These are phyloP conservation scores for Anisogramma anomala DNA, from an alignment of 2,329 filamentous ascomycete species.

Conservation along the genomic window DNA sequence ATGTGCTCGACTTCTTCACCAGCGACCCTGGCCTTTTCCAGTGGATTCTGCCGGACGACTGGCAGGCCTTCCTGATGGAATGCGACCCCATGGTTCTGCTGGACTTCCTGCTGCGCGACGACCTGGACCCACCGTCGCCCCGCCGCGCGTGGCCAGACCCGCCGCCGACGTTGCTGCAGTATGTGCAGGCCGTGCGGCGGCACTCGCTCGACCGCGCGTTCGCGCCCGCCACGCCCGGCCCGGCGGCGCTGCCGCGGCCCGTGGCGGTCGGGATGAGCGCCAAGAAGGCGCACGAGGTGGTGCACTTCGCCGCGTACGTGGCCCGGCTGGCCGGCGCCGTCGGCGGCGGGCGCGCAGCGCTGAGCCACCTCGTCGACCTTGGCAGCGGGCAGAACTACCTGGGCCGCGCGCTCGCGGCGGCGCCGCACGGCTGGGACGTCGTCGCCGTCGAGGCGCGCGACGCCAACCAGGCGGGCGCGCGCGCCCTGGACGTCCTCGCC, in stretches of 20 bases:
- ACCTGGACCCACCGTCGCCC: slow-evolving; percentile 37
- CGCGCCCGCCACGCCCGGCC: slow-evolving; percentile 29
- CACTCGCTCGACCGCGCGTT: slow-evolving; percentile 58
- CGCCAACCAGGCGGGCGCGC: slow-evolving; percentile 77
- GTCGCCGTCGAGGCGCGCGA: slow-evolving; percentile 83
- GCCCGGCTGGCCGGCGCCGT: slow-evolving; percentile 49
- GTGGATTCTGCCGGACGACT: slow-evolving; percentile 62
- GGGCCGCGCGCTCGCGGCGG: slow-evolving; percentile 71
- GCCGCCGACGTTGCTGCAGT: slow-evolving; percentile 52
- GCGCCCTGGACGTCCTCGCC: slow-evolving; percentile 71
- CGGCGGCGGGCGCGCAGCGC: slow-evolving; percentile 40
- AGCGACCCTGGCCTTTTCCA: slow-evolving; percentile 73
- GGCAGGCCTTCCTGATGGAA: slow-evolving; percentile 65
- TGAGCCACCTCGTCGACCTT: slow-evolving; percentile 89
- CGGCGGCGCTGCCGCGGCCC: slow-evolving; percentile 52
- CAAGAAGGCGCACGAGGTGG: slow-evolving; percentile 92
- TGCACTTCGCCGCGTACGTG: slow-evolving; percentile 79
- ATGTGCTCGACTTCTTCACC: slow-evolving; percentile 94
- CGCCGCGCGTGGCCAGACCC: slow-evolving; percentile 21
- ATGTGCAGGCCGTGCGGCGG: slow-evolving; percentile 59
- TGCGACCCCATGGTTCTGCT: slow-evolving; percentile 65
- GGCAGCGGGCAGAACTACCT: slow-evolving; percentile 96
- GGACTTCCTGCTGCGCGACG: slow-evolving; percentile 69
- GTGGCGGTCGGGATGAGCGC: slow-evolving; percentile 86
- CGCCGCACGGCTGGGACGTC: slow-evolving; percentile 76